Base-by-base conservation (phyloP, 768 basidiomycete genomes). In the Punctularia strigosozonata region DNA sequence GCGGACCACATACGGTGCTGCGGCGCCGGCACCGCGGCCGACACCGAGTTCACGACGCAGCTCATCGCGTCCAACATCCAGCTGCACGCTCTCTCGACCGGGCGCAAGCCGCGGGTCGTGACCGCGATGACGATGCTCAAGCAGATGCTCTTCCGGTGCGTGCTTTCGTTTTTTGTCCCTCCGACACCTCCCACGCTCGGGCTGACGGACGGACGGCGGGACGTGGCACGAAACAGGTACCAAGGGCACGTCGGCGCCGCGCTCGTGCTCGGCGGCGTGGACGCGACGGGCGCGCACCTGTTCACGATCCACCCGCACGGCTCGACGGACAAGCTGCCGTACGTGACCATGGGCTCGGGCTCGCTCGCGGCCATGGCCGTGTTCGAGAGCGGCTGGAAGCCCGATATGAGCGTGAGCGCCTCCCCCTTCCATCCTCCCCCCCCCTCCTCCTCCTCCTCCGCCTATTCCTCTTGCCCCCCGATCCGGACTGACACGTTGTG, bases 101-200 rank as follows among this genome's bases (percentile, higher is more conserved):
- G 91, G 18, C 66, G 94, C 42, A 89, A 87, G 59, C 90, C 94
- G 4, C 73, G 81, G 43, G 90, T 99, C 15, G 89, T 94, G 37
- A 95, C 95, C 0, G 95, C 94, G 4, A 97, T 99, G 94, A 97
- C 94, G 4, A 86, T 97, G 89, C 67, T 97, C 47, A 97, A 98
- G 61, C 92, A 94, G 59, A 84, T 83, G 69, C 79, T 98, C 26
- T 95, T 83, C 67, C 66, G 71, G 88, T 90, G n/a, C 30, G 70
- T 52, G 12, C 18, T 25, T 3, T n/a, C n/a, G n/a, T n/a, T n/a
- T n/a, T n/a, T n/a, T n/a, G n/a, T n/a, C n/a, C n/a, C n/a, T n/a
- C n/a, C n/a, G n/a, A n/a, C n/a, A n/a, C n/a, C n/a, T 34, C 19
- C 33, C 8, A 10, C 13, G 33, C 18, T 34, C 13, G 18, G 10